Conservation (phyloP, 768 basidiomycete species). For the Boletellus ananas region DNA sequence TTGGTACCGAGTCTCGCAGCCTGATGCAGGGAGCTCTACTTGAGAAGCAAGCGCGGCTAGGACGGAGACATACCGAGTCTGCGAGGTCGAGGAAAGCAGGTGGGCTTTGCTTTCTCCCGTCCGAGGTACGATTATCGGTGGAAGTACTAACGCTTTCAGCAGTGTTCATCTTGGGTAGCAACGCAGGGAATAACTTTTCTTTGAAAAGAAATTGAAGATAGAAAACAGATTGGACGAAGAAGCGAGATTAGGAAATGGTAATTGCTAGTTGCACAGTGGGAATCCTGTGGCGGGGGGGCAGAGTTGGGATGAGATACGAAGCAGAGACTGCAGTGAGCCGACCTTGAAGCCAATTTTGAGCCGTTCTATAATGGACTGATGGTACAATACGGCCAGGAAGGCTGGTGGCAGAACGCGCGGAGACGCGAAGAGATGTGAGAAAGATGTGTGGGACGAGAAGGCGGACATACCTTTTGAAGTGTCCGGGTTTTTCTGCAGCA, state of each 20-base stretch:
- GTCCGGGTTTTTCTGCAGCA: slow-evolving; percentile 28
- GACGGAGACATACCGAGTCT: slow-evolving; percentile 69
- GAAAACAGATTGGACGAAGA: slow-evolving; percentile 49
- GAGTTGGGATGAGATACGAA: slow-evolving; percentile 24
- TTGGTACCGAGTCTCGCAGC: slow-evolving; percentile 81
- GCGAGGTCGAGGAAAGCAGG: slow-evolving; percentile 92
- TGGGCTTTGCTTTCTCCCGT: slow-evolving; percentile 80
- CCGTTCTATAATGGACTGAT: slow-evolving; percentile 76
- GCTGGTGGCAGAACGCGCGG: slow-evolving; percentile 30
- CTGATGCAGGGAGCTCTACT: slow-evolving; percentile 34
- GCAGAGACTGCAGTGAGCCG: slow-evolving; percentile 14
- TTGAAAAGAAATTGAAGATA: slow-evolving; percentile 46
- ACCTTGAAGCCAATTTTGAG: slow-evolving; percentile 73
- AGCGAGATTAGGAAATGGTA: slow-evolving; percentile 49
- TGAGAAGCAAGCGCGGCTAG: slow-evolving; percentile 6
- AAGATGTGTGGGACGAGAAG: slow-evolving; percentile 11
- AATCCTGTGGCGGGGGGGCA: slow-evolving; percentile 39
- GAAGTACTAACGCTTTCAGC: slow-evolving; percentile 68
- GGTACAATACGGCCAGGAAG: slow-evolving; percentile 67
- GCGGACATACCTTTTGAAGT: slow-evolving; percentile 43
- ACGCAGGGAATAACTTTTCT: slow-evolving; percentile 47
- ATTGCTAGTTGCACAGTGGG: slow-evolving; percentile 64
- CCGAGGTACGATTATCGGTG: slow-evolving; percentile 67
- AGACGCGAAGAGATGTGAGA: slow-evolving; percentile 24
- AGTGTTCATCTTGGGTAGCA: slow-evolving; percentile 61